These are phyloP conservation scores for Nigrograna mackinnonii DNA, from an alignment of 2,329 filamentous ascomycete species.

Conservation along the genomic window DNA sequence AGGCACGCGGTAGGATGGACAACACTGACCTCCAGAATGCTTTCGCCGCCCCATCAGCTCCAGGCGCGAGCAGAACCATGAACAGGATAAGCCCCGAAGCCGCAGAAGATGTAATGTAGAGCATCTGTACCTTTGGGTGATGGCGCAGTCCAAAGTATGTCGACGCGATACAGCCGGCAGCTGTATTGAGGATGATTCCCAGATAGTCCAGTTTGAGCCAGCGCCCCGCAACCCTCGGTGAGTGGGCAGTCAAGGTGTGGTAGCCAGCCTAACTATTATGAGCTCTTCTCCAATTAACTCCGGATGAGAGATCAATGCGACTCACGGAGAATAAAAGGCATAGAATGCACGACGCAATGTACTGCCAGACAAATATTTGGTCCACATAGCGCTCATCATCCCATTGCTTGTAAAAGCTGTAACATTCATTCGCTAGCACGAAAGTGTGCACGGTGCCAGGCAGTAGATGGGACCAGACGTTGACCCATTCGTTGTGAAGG, in stretches of 20 bases:
- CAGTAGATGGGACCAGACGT: neutral
- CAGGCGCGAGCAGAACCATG: neutral
- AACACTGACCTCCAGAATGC: neutral
- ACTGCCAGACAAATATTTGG: no score
- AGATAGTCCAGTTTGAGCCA: neutral
- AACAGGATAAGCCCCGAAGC: neutral
- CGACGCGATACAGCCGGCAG: neutral
- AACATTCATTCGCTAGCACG: neutral
- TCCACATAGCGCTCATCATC: no score
- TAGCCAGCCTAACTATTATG: no score
- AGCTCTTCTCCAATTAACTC: no score
- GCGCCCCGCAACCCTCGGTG: neutral
- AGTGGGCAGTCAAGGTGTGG: neutral
- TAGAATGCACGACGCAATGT: no score
- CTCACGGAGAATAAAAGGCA: no score
- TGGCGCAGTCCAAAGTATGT: neutral
- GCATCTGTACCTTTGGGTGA: neutral
- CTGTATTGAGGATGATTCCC: neutral
- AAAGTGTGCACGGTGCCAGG: neutral
- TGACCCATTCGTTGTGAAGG: neutral
- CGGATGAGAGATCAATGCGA: no score
- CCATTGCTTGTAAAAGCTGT: no score
- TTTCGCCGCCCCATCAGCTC: neutral
- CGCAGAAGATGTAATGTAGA: neutral
- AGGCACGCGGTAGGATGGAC: no score